Conservation (phyloP, 2,329 filamentous ascomycete species). For the Alternaria sp. region DNA sequence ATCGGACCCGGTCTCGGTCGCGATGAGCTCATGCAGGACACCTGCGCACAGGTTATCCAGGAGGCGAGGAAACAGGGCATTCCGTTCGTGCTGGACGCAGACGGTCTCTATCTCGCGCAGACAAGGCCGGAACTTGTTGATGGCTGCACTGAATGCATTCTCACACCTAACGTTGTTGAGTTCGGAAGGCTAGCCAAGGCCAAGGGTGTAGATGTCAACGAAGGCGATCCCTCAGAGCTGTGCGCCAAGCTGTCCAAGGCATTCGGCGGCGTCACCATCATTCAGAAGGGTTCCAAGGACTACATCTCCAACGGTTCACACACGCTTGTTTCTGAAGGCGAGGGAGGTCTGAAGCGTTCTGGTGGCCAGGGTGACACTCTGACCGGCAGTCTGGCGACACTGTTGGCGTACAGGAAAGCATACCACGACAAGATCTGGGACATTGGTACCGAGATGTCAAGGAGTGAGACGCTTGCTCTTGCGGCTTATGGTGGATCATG, state of each 20-base stretch:
- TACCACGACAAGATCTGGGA: conserved; percentile 87
- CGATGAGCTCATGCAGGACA: conserved; percentile 88
- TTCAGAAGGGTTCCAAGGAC: conserved; percentile 87
- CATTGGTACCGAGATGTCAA: conserved; percentile 62
- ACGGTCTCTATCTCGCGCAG: conserved; percentile 82
- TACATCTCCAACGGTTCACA: conserved; percentile 80
- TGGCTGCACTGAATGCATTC: conserved; percentile 82
- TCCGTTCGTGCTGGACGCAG: conserved; percentile 89
- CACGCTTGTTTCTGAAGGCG: conserved; percentile 78
- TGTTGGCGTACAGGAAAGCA: conserved; percentile 86
- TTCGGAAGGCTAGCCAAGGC: conserved; percentile 83
- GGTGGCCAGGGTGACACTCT: conserved; percentile 96
- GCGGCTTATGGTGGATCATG: conserved; percentile 87
- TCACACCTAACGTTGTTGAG: conserved; percentile 96
- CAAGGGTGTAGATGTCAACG: conserved; percentile 70
- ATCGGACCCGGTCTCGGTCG: conserved; percentile 91
- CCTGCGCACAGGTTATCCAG: conserved; percentile 78
- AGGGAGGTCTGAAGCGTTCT: conserved; percentile 86
- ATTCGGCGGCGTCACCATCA: conserved; percentile 85
- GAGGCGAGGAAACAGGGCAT: conserved; percentile 76
- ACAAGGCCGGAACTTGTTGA: conserved; percentile 77
- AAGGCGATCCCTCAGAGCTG: conserved; percentile 64
- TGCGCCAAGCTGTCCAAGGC: conserved; percentile 75
- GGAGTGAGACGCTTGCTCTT: conserved; percentile 70
- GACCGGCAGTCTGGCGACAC: conserved; percentile 86